Conservation (phyloP, 1,284 basidiomycete species). For the Leccinum pallidistipes region DNA sequence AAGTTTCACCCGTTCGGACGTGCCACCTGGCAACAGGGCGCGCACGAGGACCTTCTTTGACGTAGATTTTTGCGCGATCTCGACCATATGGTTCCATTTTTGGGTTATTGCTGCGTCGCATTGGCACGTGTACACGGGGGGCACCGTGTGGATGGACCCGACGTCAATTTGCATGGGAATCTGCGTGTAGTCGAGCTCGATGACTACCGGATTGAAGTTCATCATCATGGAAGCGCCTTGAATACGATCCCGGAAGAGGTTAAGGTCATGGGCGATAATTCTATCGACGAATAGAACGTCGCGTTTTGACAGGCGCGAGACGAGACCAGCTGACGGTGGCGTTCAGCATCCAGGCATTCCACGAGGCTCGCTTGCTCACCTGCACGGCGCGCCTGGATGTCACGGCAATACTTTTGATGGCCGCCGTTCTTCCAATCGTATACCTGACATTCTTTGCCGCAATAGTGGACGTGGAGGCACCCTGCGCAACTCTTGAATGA, state of each 20-base stretch:
- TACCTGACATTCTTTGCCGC: conserved; percentile 32
- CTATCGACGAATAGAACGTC: conserved; percentile 30
- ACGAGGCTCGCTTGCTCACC: conserved; percentile 11
- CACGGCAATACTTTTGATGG: conserved; percentile 29
- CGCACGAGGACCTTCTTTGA: conserved; percentile 28
- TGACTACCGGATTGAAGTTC: conserved; percentile 18
- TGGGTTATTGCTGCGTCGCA: conserved; percentile 24
- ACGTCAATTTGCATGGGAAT: conserved; percentile 21
- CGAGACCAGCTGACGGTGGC: conserved; percentile 19
- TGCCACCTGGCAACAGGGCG: conserved; percentile 31
- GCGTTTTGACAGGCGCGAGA: conserved; percentile 24
- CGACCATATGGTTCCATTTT: conserved; percentile 31
- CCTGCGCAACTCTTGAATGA: conserved; percentile 31
- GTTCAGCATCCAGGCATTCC: conserved; percentile 2
- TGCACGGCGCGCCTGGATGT: conserved; percentile 30
- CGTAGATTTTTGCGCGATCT: conserved; percentile 28
- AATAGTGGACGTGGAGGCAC: conserved; percentile 33
- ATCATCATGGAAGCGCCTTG: conserved; percentile 7
- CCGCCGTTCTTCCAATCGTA: conserved; percentile 32
- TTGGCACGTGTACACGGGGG: conserved; percentile 20
- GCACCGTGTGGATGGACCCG: conserved; percentile 15
- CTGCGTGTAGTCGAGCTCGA: conserved; percentile 30
- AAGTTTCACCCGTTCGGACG: conserved; percentile 28
- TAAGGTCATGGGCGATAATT: conserved; percentile 23
- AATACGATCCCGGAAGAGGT: conserved; percentile 20